A percentile compares a stretch with the other conserved stretches of the same genome.
phyloP scores from a whole-genome alignment of 2,329 filamentous ascomycete genomes.

The Teratosphaeria zuluensis region DNA sequence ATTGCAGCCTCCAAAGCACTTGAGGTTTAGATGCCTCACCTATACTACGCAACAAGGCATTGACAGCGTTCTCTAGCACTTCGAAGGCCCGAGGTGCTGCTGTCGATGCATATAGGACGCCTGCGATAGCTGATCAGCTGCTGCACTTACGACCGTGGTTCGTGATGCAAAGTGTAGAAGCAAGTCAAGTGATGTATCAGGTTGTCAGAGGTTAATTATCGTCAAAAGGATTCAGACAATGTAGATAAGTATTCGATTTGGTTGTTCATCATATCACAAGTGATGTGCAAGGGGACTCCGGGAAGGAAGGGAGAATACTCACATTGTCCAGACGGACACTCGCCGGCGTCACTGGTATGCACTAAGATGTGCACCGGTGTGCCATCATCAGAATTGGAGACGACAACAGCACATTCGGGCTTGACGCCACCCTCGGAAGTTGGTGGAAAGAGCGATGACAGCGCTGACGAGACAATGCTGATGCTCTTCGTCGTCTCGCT shows the following conservation, averaged over 20 bases:
- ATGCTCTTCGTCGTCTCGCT: conserved; percentile 32
- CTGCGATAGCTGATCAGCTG: conserved; percentile 27
- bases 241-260: conserved; percentile 97
- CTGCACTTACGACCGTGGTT: not conserved
- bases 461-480: conserved; percentile 56
- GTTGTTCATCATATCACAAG: conserved; percentile 68
- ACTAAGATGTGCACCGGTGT: conserved; percentile 52
- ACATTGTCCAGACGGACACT: conserved; percentile 86
- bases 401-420: conserved; percentile 63
- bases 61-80: conserved; percentile 33
- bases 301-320: conserved; percentile 41
- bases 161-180: not conserved
- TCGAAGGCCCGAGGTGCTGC: conserved; percentile 26
- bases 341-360: conserved; percentile 84
- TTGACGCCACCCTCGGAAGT: conserved; percentile 64
- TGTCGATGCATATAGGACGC: conserved; percentile 49
- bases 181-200: conserved; percentile 49
- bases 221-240: conserved; percentile 97
- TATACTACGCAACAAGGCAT: conserved; percentile 33
- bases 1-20: conserved; percentile 45
- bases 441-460: conserved; percentile 58
- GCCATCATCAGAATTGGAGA: conserved; percentile 43
- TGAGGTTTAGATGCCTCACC: conserved; percentile 25
- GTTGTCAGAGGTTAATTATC: conserved; percentile 78
- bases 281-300: not conserved